Conservation (phyloP, 495 filamentous ascomycete species). For the Aspergillus indologenus region DNA sequence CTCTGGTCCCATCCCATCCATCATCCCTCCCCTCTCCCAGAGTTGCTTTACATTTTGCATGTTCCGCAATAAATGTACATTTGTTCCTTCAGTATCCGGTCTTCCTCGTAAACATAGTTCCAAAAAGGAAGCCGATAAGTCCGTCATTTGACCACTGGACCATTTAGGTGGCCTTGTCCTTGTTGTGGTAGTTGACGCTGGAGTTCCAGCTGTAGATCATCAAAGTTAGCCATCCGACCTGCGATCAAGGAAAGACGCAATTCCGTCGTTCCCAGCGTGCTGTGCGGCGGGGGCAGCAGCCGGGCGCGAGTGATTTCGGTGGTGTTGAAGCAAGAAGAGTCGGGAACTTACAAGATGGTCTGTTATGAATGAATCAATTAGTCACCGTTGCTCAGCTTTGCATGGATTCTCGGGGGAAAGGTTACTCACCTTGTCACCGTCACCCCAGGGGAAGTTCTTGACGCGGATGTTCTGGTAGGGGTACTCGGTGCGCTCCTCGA, state of each 20-base stretch:
- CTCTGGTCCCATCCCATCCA: no score
- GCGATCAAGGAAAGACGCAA: neutral
- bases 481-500: slow-evolving; percentile 87
- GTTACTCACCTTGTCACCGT: slow-evolving; percentile 81
- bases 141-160: neutral
- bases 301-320: neutral
- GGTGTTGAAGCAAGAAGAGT: neutral
- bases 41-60: slow-evolving; percentile 8
- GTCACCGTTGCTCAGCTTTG: slow-evolving; percentile 27
- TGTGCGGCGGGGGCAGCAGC: neutral
- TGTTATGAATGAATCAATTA: slow-evolving; percentile 18
- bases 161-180: slow-evolving; percentile 65
- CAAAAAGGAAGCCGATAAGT: slow-evolving; percentile 1
- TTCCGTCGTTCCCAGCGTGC: neutral
- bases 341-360: slow-evolving; percentile 64
- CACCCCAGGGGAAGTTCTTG: slow-evolving; percentile 88
- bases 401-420: neutral
- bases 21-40: no score
- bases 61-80: slow-evolving; percentile 25
- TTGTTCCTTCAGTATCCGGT: neutral
- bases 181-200: slow-evolving; percentile 93
- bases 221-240: slow-evolving; percentile 21
- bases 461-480: slow-evolving; percentile 89
- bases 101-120: neutral
- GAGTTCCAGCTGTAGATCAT: slow-evolving; percentile 75